Base-by-base conservation (phyloP, 2,329 filamentous ascomycete genomes). In the Ramularia endophylla region DNA sequence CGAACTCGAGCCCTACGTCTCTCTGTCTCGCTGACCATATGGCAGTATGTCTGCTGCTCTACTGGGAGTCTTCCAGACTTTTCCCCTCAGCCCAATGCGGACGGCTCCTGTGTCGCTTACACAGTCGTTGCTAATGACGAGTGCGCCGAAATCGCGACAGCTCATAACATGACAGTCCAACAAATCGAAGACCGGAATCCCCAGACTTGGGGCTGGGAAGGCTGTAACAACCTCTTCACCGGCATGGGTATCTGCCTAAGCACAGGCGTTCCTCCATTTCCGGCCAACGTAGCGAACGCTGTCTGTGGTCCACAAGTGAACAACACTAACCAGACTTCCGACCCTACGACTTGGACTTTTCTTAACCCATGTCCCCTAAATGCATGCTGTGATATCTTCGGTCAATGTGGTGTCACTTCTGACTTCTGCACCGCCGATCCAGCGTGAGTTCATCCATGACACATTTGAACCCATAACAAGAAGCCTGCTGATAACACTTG, bases 231-330 rank as follows among this genome's bases (percentile, higher is more conserved):
- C 7, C 42, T 73, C 4, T 42, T 48, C 15, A 37, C 50, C 12
- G 58, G 59, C 1, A 27, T 41, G 2, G 54, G 52, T 8, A 65
- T 72, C 3, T 73, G 70, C 42, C 48, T 72, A 0, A 67, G 65
- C 5, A 46, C 50, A 0, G 70, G 70, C 3, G 46, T 41, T 1
- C 59, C 67, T 4, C 67, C 68, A 0, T 62, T 72, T 54, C 71
- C 70, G 1, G 55, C 63, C 1, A 42, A 57, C 2, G 47, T 68
- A 2, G 18, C 53, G 1, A 62, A 65, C 33, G 65, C 66, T 9
- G 46, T 63, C 0, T 74, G 73, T 50, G 73, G 74, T 0, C 73
- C 73, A 1, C 60, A 65, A 32, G 59, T 65, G 0, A 61, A 63
- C 4, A 66, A 67, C 1, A 71, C 69, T 0, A 36, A 49, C 7